Evolutionary conservation across 2,329 filamentous ascomycete species (phyloP), one percentile per base, ranked within the genome.

Genomic region (Didymella pinodella): DNA sequence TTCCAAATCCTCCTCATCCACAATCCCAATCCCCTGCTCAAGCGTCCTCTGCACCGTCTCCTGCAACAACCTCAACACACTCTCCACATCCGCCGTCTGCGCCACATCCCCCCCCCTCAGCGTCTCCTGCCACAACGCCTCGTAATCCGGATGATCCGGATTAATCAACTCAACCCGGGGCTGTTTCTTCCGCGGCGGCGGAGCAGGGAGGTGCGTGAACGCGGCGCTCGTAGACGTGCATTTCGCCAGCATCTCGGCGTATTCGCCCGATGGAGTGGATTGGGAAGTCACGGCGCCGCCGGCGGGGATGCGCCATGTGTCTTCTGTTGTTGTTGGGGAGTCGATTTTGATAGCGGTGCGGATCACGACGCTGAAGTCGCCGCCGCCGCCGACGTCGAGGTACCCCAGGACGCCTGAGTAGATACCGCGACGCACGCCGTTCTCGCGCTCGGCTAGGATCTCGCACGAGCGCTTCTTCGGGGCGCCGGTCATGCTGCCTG

Each of bases 401-500:
- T 96, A 98, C 0, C 94, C 94, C 48, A 97, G 85, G 1, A 96
- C 90, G 20, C 95, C 93, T 7, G 92, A 92, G 78, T 97, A 97
- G 49, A 97, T 78, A 31, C 92, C 88, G 50, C 94, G 83, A 66
- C 88, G 85, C 57, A 80, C 78, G 4, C 81, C 74, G 18, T 77
- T 78, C 77, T 97, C 93, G 41, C 97, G 83, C 3, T 82, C 79
- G 59, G 84, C 83, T 20, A 98, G 81, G 46, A 97, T 85, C 80
- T 96, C 89, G 75, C 94, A 97, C 64, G 90, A 94, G 47, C 94
- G 86, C 78, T 94, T 93, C 82, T 98, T 98, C 0, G 94, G 95
- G 0, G 94, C 94, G 7, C 95, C 95, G 2, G 94, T 98, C 95
- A 98, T 98, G 69, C 90, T 94, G 0, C 95, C 94, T 0, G 95